phyloP scores from a whole-genome alignment of 768 basidiomycete species.

The Amanita subjunquillea region DNA sequence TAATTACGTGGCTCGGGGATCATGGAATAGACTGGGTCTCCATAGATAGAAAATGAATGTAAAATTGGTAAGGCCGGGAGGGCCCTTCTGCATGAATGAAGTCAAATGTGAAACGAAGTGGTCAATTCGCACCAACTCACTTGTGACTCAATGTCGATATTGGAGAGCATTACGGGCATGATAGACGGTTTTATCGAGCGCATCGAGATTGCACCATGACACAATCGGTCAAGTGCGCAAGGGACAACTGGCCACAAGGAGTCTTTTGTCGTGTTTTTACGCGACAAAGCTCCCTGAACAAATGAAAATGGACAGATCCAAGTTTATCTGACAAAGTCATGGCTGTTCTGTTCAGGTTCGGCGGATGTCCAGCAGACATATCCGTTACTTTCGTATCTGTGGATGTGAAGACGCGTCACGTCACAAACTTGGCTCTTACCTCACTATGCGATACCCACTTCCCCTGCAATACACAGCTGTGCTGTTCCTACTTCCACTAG shows the following conservation, averaged over 20 bases:
- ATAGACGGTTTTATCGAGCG: background rate
- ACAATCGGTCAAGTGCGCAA: background rate
- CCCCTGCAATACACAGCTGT: conserved; percentile 9
- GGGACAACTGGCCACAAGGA: background rate
- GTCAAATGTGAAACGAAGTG: background rate
- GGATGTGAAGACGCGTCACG: background rate
- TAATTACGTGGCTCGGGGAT: background rate
- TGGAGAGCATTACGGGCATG: background rate
- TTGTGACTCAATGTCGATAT: background rate
- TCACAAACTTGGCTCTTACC: background rate
- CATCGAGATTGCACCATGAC: background rate
- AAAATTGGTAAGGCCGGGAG: background rate
- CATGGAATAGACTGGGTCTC: background rate
- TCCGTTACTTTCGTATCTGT: background rate
- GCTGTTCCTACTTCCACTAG: conserved; percentile 18
- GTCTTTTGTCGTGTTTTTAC: background rate
- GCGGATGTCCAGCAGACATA: too few relatives aligned
- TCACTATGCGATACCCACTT: conserved; percentile 1
- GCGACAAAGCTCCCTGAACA: background rate
- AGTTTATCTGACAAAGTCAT: background rate
- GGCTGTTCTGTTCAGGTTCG: background rate
- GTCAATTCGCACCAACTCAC: background rate
- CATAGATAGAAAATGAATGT: background rate
- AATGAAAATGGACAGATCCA: background rate
- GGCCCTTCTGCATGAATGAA: background rate